Base-by-base conservation (phyloP, 768 basidiomycete species). In the Pseudohyphozyma bogoriensis region DNA sequence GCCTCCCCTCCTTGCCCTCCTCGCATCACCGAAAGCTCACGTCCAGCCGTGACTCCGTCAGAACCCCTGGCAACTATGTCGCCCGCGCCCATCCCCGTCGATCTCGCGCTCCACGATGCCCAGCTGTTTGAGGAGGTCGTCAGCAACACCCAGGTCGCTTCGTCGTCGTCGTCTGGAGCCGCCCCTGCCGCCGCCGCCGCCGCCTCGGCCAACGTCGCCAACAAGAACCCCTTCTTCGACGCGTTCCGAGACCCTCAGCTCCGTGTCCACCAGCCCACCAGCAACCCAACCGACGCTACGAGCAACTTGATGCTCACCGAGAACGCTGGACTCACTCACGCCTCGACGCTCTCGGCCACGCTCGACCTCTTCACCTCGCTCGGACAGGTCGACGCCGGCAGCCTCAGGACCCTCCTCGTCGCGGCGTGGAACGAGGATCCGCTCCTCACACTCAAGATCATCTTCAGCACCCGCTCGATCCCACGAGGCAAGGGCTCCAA, bases 401-500 rank as follows among this genome's bases (percentile, higher is more conserved):
- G 13, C 5, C n/a, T 42, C 24, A n/a, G 52, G n/a, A 13, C 16
- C 31, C 44, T 42, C 11, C 54, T 55, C 39, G 54, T 22, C 9
- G 44, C 5, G n/a, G 32, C 54, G 3, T 55, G 54, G 54, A n/a
- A 20, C 15, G 18, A 28, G 10, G 24, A 55, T 37, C 37, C 54
- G 8, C 40, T 39, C 31, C 68, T 62, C 1, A 71, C 68, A 2
- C 52, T 65, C 26, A 55, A 55, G 29, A 55, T 71, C 40, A 65
- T 71, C 36, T 68, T 66, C 55, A 67, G 69, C 28, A 61, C 64
- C 8, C n/a, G 70, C 24, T 68, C 66, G 7, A 71, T 71, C 32
- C 64, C 68, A 37, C 62, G 69, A 26, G 70, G 70, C 0, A 71
- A 71, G 52, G 70, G 70, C 11, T 60, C 55, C 53, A 64, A 60